A percentile compares a stretch with the other conserved stretches of the same genome.
Evolutionary conservation across 83 land plant species (phyloP).

Genomic region (Picea mariana): DNA sequence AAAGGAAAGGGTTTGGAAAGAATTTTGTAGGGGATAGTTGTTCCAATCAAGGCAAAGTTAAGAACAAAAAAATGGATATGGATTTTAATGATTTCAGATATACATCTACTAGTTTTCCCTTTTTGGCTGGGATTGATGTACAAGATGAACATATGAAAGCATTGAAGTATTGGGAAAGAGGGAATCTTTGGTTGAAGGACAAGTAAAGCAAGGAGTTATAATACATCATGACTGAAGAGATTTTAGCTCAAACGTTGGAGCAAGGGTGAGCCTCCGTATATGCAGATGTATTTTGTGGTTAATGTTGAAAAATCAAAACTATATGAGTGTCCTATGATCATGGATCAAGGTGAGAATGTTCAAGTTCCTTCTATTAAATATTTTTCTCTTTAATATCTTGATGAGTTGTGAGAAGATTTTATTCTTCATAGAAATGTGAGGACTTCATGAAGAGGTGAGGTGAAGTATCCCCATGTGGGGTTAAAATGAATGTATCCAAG

Average conservation of each 20-base stretch:
- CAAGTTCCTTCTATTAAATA: too few relatives aligned
- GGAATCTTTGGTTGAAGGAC: slow-evolving; percentile 70
- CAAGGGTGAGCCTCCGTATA: too few relatives aligned
- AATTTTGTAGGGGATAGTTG: slow-evolving; percentile 77
- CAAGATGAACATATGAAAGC: slow-evolving; percentile 35
- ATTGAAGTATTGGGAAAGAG: slow-evolving; percentile 28
- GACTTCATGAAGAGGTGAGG: too few relatives aligned
- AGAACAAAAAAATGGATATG: slow-evolving; percentile 95
- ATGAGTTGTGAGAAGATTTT: too few relatives aligned
- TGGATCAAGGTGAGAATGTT: too few relatives aligned
- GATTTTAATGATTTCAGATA: slow-evolving; percentile 43
- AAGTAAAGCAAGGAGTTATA: slow-evolving; percentile 48
- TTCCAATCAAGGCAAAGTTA: slow-evolving; percentile 68
- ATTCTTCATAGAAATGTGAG: too few relatives aligned
- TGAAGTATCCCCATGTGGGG: too few relatives aligned
- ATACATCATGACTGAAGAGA: slow-evolving; percentile 67
- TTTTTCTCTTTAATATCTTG: too few relatives aligned
- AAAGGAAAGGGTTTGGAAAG: slow-evolving; percentile 24
- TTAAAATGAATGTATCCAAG: too few relatives aligned
- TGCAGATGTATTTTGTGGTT: too few relatives aligned
- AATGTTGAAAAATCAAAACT: too few relatives aligned
- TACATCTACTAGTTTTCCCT: slow-evolving; percentile 29
- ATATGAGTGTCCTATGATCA: too few relatives aligned
- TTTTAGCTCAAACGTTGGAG: slow-evolving; percentile 67
- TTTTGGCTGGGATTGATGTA: slow-evolving; percentile 43